Base-by-base conservation (phyloP, 768 basidiomycete species). In the Asterophora lycoperdoides region DNA sequence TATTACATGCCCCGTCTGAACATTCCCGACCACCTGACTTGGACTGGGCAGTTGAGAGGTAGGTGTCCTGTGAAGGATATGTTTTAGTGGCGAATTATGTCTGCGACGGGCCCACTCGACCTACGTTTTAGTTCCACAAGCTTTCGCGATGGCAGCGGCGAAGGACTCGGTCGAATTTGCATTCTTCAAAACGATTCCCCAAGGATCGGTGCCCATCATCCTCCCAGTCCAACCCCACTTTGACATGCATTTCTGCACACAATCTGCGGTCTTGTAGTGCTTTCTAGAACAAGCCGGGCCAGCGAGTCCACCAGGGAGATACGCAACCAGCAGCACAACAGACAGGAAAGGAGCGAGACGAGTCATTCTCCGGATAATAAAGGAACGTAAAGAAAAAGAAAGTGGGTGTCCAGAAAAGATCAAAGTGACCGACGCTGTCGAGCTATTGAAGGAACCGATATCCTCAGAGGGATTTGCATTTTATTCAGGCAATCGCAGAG, bases 181-280 rank as follows among this genome's bases (percentile, higher is more conserved):
- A 28, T 72, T 67, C 43, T 68, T 59, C 56, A 79, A 70, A 35
- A 79, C 78, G 26, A 67, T 56, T 41, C 81, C 81, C 80, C 80
- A 83, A 23, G 68, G 72, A 60, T 81, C 74, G n/a, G 65, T 68
- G 49, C 76, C 76, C 75, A 81, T 78, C 46, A 70, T 63, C 11
- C 58, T 57, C 15, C 76, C 76, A 11, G 73, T 64, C 70, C 73
- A 75, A 0, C 77, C 76, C 75, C 74, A 77, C 53, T 61, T 67
- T 14, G 62, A 53, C 55, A 64, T 68, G 59, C 76, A 78, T 49
- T 51, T 54, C 34, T 60, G 49, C 34, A 76, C 52, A 51, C 75
- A 77, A 35, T 69, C 64, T 13, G 58, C 46, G n/a, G 61, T 55
- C 35, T 66, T 57, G 51, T 58, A 65, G 51, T 71, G 52, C 50